phyloP scores from a whole-genome alignment of 495 filamentous ascomycete species.

The Penicillium pancosmium region DNA sequence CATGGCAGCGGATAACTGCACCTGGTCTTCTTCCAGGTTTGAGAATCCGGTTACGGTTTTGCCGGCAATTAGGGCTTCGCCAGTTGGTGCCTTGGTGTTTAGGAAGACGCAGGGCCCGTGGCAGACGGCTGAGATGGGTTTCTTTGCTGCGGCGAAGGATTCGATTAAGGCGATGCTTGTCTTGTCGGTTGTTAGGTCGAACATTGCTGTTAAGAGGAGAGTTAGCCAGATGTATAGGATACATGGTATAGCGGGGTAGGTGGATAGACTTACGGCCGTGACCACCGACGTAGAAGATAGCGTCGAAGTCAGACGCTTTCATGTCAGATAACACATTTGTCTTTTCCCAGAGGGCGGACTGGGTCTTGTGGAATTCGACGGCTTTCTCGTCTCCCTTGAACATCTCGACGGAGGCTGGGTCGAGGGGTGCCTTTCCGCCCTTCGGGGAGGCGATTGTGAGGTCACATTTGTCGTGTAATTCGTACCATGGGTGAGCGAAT shows the following conservation, averaged over 20 bases:
- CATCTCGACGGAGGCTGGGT: constrained; percentile 62
- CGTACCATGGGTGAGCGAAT: constrained; percentile 68
- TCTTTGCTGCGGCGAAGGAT: constrained; percentile 62
- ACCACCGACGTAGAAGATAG: constrained; percentile 74
- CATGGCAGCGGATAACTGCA: constrained; percentile 50
- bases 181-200: constrained; percentile 58
- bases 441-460: constrained; percentile 67
- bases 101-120: constrained; percentile 67
- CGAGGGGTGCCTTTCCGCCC: constrained; percentile 69
- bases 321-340: constrained; percentile 57
- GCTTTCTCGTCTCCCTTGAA: constrained; percentile 58
- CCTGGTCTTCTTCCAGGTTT: constrained; percentile 65
- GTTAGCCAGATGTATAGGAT: background rate
- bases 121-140: constrained; percentile 68
- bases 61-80: constrained; percentile 55
- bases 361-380: constrained; percentile 51
- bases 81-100: constrained; percentile 55
- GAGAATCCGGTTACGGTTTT: constrained; percentile 67
- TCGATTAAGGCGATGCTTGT: constrained; percentile 57
- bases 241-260: background rate
- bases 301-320: constrained; percentile 62
- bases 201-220: constrained; percentile 58
- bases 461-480: constrained; percentile 55
- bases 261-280: constrained; percentile 62
- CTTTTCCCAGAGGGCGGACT: constrained; percentile 62